Evolutionary conservation across 768 basidiomycete species (phyloP).

Genomic region (Collybiopsis confluens): DNA sequence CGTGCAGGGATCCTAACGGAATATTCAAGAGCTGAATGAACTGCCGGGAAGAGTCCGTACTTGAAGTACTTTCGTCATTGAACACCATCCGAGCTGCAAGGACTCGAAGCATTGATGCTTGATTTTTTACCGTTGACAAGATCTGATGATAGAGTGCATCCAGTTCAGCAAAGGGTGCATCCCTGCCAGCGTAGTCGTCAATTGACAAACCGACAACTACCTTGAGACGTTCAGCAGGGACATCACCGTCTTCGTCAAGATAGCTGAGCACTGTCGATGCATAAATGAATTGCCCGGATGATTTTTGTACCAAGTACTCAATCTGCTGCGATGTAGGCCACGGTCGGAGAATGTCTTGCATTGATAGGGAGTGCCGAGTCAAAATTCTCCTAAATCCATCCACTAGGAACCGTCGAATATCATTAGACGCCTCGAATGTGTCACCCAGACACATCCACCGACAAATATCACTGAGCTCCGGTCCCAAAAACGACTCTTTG

Average conservation of each 20-base stretch:
- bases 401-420: not conserved
- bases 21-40: slow-evolving; percentile 1
- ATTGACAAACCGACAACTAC: not conserved
- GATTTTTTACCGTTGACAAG: not conserved
- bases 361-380: not conserved
- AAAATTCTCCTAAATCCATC: not conserved
- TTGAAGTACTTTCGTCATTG: not conserved
- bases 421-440: not conserved
- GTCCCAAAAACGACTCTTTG: slow-evolving; percentile 9
- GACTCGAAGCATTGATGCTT: too few relatives aligned
- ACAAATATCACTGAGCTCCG: not conserved
- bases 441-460: not conserved
- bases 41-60: not conserved
- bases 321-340: not conserved
- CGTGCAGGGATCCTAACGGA: too few relatives aligned
- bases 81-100: not conserved
- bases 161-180: not conserved
- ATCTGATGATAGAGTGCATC: not conserved
- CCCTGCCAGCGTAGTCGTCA: not conserved
- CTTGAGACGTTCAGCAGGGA: not conserved
- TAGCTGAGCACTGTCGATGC: not conserved
- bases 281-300: not conserved
- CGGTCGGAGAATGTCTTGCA: not conserved
- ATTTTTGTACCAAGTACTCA: not conserved
- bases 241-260: not conserved